These are phyloP conservation scores for Limtongia smithiae DNA, from an alignment of 805 yeast species.

Conservation along the genomic window DNA sequence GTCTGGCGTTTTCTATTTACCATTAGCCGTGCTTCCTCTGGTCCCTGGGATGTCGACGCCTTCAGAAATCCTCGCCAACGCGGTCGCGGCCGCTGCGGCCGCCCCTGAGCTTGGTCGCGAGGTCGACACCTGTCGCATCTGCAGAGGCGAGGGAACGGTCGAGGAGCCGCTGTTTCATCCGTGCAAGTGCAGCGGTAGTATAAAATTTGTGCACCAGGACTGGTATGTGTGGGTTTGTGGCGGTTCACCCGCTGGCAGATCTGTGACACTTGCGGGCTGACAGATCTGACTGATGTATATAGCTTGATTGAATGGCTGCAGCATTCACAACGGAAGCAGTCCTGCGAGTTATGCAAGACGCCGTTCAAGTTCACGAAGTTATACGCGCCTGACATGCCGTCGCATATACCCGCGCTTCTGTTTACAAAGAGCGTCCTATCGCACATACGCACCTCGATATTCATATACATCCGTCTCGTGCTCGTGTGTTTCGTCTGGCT, in stretches of 20 bases:
- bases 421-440: conserved; percentile 43
- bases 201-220: conserved; percentile 87
- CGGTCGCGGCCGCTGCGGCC: conserved; percentile 2
- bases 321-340: conserved; percentile 57
- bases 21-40: too few relatives aligned
- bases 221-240: conserved; percentile 43
- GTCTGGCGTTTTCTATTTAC: too few relatives aligned
- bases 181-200: conserved; percentile 90
- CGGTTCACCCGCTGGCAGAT: neutral
- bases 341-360: conserved; percentile 86
- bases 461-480: conserved; percentile 27
- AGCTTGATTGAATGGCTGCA: conserved; percentile 76
- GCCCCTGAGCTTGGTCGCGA: conserved; percentile 5
- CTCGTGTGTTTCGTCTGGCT: conserved; percentile 32
- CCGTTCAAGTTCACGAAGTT: conserved; percentile 64
- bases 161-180: conserved; percentile 84
- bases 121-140: conserved; percentile 72
- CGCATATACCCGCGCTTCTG: conserved; percentile 52
- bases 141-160: conserved; percentile 83
- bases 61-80: neutral
- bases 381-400: conserved; percentile 64
- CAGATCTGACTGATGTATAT: neutral
- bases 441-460: conserved; percentile 19
- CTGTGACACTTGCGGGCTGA: neutral
- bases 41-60: neutral